phyloP scores from a whole-genome alignment of 345 rosid species.

The Lepidium didymum region DNA sequence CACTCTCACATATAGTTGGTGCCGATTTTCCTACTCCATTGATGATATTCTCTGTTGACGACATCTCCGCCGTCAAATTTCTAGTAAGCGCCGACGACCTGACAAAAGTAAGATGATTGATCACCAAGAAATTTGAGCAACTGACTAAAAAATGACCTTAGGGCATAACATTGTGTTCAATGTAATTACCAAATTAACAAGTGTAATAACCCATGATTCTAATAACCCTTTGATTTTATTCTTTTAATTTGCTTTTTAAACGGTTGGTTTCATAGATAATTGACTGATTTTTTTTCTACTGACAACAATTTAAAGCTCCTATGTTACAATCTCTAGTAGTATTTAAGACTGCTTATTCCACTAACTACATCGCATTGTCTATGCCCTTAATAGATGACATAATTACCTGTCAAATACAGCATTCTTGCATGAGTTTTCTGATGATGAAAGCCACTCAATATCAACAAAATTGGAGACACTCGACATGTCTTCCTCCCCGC shows the following conservation, averaged over 20 bases:
- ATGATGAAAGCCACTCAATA: constrained; percentile 81
- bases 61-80: constrained; percentile 43
- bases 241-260: background rate
- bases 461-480: constrained; percentile 81
- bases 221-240: background rate
- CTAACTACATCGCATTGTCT: background rate
- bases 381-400: background rate
- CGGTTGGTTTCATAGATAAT: background rate
- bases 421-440: constrained; percentile 71
- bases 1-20: constrained; percentile 55
- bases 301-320: background rate
- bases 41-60: constrained; percentile 63
- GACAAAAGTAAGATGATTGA: constrained; percentile 11
- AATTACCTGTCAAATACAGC: constrained; percentile 70
- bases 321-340: background rate
- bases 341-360: background rate
- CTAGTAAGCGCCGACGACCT: constrained; percentile 50
- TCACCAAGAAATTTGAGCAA: background rate
- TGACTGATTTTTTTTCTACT: background rate
- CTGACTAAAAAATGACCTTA: background rate
- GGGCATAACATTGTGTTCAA: background rate
- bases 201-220: background rate
- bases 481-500: constrained; percentile 49
- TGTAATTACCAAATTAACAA: background rate
- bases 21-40: constrained; percentile 52